These are phyloP conservation scores for Hypoxylon sp. DNA, from an alignment of 2,329 filamentous ascomycete species.

Conservation along the genomic window DNA sequence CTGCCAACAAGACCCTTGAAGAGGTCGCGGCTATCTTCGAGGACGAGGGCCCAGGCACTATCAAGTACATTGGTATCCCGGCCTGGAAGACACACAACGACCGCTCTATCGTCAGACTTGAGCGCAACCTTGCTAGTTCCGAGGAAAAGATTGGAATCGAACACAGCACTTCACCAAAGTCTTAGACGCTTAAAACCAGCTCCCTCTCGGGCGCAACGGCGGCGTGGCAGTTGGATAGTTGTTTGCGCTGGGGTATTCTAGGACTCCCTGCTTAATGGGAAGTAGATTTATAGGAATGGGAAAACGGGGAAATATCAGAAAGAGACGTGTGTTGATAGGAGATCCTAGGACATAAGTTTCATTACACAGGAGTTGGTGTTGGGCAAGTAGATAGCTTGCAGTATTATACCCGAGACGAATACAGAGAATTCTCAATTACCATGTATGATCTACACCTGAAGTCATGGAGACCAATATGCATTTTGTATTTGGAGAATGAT, in stretches of 20 bases:
- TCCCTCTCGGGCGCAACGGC: neutral
- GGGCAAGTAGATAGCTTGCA: conserved; percentile 25
- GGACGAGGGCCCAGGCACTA: conserved; percentile 55
- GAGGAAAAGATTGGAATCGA: conserved; percentile 55
- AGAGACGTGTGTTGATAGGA: conserved; percentile 25
- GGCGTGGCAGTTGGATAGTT: neutral
- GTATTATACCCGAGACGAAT: conserved; percentile 41
- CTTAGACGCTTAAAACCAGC: conserved; percentile 27
- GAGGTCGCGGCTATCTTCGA: conserved; percentile 67
- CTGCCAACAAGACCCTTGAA: conserved; percentile 68
- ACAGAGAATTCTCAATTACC: conserved; percentile 15
- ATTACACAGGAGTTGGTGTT: conserved; percentile 23
- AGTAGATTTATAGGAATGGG: conserved; percentile 15
- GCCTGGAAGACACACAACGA: conserved; percentile 61
- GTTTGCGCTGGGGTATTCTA: conserved; percentile 35
- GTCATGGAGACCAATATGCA: neutral
- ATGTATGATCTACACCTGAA: conserved; percentile 9
- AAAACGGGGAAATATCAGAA: conserved; percentile 9
- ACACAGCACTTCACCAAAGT: conserved; percentile 38
- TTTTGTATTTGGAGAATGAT: neutral
- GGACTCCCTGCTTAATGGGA: conserved; percentile 27
- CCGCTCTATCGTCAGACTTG: conserved; percentile 52
- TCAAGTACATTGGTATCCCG: conserved; percentile 58
- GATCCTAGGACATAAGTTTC: conserved; percentile 27
- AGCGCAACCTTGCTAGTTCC: conserved; percentile 55